These are phyloP conservation scores for Pseudodiploospora longispora DNA, from an alignment of 2,329 filamentous ascomycete genomes.

Conservation along the genomic window DNA sequence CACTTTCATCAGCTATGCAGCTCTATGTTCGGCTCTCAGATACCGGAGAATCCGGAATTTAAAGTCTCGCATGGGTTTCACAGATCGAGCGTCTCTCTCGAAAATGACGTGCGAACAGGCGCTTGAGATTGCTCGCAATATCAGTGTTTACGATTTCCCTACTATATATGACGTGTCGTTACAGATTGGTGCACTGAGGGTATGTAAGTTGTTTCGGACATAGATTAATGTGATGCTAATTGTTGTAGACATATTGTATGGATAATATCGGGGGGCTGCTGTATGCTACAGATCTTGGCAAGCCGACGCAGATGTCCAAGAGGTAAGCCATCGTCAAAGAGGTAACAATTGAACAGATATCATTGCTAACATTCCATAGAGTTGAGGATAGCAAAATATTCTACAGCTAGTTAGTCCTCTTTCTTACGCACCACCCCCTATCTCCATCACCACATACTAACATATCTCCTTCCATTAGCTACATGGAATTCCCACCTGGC, in stretches of 20 bases:
- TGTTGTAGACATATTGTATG: conserved; percentile 31
- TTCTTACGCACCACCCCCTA: too few relatives aligned
- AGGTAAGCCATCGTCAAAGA: conserved; percentile 15
- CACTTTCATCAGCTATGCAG: conserved; percentile 21
- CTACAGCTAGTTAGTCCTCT: too few relatives aligned
- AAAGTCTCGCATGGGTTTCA: conserved; percentile 21
- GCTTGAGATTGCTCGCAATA: conserved; percentile 32
- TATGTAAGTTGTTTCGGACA: too few relatives aligned
- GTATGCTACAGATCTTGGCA: conserved; percentile 27
- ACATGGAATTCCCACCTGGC: conserved; percentile 19
- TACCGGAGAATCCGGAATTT: conserved; percentile 25
- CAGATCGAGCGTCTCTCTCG: conserved; percentile 27
- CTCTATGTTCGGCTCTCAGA: conserved; percentile 27
- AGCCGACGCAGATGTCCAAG: conserved; percentile 23
- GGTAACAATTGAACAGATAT: too few relatives aligned
- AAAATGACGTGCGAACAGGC: conserved; percentile 37
- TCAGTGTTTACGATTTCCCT: conserved; percentile 29
- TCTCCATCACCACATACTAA: too few relatives aligned
- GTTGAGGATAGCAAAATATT: too few relatives aligned
- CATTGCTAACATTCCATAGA: too few relatives aligned
- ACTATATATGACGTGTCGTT: conserved; percentile 27
- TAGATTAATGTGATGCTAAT: too few relatives aligned
- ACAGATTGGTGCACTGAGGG: conserved; percentile 18
- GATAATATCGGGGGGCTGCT: conserved; percentile 30
- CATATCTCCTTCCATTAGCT: conserved; percentile 13